These are phyloP conservation scores for Geotrichum fermentans DNA, from an alignment of 1,139 yeast species.

Conservation along the genomic window DNA sequence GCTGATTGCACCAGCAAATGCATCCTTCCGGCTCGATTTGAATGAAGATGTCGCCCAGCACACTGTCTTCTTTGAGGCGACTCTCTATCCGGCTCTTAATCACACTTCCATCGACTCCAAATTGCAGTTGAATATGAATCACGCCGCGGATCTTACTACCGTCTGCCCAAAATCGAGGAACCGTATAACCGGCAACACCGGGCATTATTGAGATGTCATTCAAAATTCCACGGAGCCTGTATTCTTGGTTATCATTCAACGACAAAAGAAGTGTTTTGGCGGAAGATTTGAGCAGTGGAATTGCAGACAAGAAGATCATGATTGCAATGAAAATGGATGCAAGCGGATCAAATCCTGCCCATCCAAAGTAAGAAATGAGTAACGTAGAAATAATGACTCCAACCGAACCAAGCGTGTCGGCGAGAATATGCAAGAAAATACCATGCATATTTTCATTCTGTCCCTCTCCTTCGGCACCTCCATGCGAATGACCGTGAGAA, in stretches of 20 bases:
- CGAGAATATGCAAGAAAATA: slow-evolving; percentile 83
- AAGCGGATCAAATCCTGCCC: slow-evolving; percentile 79
- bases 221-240: slow-evolving; percentile 55
- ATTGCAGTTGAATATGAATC: slow-evolving; percentile 62
- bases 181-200: slow-evolving; percentile 79
- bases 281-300: slow-evolving; percentile 79
- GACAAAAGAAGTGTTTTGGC: slow-evolving; percentile 68
- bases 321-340: slow-evolving; percentile 85
- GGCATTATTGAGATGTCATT: slow-evolving; percentile 63
- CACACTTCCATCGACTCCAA: slow-evolving; percentile 61
- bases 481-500: slow-evolving; percentile 41
- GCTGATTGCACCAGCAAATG: slow-evolving; percentile 36
- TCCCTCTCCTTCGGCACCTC: slow-evolving; percentile 28
- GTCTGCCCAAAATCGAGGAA: slow-evolving; percentile 88
- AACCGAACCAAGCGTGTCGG: slow-evolving; percentile 94
- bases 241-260: slow-evolving; percentile 54
- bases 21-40: slow-evolving; percentile 40
- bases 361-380: slow-evolving; percentile 43
- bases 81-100: slow-evolving; percentile 60
- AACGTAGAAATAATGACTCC: slow-evolving; percentile 88
- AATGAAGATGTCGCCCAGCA: slow-evolving; percentile 37
- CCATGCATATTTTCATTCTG: slow-evolving; percentile 89
- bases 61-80: slow-evolving; percentile 33
- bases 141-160: slow-evolving; percentile 42
- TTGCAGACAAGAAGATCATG: slow-evolving; percentile 71